Percentiles rank a stretch among this genome's conserved stretches.
These are phyloP conservation scores for Trypanosoma mega DNA, from an alignment of 208 protist species.

Conservation along the genomic window DNA sequence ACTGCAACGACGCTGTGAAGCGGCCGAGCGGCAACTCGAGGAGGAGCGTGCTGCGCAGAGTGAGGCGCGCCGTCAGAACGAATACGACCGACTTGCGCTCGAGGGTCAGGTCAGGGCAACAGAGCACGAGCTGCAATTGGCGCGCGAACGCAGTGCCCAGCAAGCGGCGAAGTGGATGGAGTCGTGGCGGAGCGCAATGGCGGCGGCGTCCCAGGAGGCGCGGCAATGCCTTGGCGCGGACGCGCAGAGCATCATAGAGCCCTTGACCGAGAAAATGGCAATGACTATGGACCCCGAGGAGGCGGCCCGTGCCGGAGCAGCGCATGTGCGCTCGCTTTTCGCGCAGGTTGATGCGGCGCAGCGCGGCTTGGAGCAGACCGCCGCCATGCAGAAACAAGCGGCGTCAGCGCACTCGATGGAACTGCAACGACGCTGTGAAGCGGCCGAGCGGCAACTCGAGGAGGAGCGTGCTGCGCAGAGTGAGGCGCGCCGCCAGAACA, in stretches of 20 bases:
- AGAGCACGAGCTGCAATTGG: constrained; percentile 1
- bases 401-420: neutral
- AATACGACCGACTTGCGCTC: constrained; percentile 11
- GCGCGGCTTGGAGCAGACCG: neutral
- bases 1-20: neutral
- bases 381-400: too few species aligned
- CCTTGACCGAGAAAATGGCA: neutral
- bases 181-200: constrained; percentile 7
- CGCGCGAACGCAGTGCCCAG: constrained; percentile 1
- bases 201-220: neutral
- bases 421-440: neutral
- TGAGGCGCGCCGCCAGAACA: neutral
- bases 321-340: constrained; percentile 5
- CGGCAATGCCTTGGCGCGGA: neutral
- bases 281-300: constrained; percentile 7
- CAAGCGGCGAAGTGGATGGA: constrained; percentile 1
- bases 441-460: neutral
- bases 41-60: constrained; percentile 3
- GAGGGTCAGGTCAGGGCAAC: constrained; percentile 9
- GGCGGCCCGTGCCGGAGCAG: constrained; percentile 4
- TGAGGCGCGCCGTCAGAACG: neutral
- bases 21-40: neutral
- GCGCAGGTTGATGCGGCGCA: neutral
- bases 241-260: neutral
- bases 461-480: constrained; percentile 3